phyloP scores from a whole-genome alignment of 2,329 filamentous ascomycete species.

The Fusarium austroafricanum region DNA sequence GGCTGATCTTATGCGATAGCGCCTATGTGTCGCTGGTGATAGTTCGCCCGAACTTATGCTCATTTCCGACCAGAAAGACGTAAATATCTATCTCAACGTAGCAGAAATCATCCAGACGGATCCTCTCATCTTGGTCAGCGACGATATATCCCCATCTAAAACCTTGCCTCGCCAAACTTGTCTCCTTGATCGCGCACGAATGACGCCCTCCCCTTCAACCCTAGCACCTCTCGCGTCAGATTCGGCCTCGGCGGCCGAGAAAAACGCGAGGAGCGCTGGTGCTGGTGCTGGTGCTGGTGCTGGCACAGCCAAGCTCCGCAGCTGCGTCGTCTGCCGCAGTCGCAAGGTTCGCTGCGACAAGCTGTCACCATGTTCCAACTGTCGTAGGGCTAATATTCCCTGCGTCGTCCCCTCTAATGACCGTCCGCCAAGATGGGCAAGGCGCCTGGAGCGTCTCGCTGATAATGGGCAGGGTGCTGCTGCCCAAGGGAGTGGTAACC shows the following conservation, averaged over 20 bases:
- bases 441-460: constrained; percentile 59
- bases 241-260: constrained; percentile 40
- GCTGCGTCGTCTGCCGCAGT: constrained; percentile 63
- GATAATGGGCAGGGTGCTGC: constrained; percentile 25
- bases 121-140: neutral
- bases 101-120: neutral
- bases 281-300: too few relatives aligned
- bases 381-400: constrained; percentile 62
- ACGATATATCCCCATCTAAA: rapidly evolving
- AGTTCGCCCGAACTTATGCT: neutral
- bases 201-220: constrained; percentile 10
- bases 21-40: neutral
- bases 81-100: neutral
- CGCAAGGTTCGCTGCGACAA: constrained; percentile 71
- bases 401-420: constrained; percentile 64
- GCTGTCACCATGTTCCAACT: constrained; percentile 66
- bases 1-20: neutral
- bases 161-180: neutral
- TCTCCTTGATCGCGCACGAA: neutral
- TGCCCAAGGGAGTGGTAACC: constrained; percentile 35
- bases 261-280: constrained; percentile 39
- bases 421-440: constrained; percentile 65
- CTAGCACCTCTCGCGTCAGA: constrained; percentile 18
- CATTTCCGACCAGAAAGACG: neutral
- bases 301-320: constrained; percentile 52